Conservation (phyloP, 768 basidiomycete species). For the Hemileccinum rubropunctum region DNA sequence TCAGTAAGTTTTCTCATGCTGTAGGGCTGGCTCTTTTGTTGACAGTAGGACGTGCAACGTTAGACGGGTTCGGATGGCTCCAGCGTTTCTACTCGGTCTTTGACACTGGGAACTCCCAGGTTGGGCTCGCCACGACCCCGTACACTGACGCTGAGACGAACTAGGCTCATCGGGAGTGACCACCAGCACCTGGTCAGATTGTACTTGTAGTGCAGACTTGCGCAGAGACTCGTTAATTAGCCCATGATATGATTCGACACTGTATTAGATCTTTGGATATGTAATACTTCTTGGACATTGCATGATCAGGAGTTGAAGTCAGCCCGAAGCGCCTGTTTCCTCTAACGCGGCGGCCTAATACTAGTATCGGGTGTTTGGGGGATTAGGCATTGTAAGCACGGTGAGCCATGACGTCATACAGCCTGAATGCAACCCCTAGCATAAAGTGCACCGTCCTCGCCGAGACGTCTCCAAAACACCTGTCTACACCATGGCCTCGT, state of each 20-base stretch:
- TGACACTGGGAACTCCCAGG: constrained; percentile 34
- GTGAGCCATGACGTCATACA: not conserved
- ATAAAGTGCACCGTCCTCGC: too few species aligned
- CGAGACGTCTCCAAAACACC: not conserved
- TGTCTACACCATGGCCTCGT: constrained; percentile 1
- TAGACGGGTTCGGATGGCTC: constrained; percentile 58
- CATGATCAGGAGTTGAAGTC: too few species aligned
- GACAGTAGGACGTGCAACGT: not conserved
- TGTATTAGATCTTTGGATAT: not conserved
- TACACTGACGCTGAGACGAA: constrained; percentile 47
- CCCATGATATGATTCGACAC: not conserved
- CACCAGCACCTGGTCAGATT: not conserved
- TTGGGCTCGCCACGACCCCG: constrained; percentile 27
- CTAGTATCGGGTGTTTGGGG: too few species aligned
- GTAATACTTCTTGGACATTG: not conserved
- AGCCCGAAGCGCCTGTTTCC: too few species aligned
- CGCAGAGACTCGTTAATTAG: not conserved
- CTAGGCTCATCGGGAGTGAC: constrained; percentile 12
- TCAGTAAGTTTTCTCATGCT: constrained; percentile 39
- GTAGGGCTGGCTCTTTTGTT: not conserved
- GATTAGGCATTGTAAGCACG: too few species aligned
- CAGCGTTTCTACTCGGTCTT: constrained; percentile 60
- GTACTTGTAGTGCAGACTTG: not conserved
- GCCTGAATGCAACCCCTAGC: too few species aligned
- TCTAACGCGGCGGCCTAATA: too few species aligned